Evolutionary conservation across 139 green algal genomes (phyloP), one percentile per base, ranked within the genome.

Genomic region (Chloropicon primus): DNA sequence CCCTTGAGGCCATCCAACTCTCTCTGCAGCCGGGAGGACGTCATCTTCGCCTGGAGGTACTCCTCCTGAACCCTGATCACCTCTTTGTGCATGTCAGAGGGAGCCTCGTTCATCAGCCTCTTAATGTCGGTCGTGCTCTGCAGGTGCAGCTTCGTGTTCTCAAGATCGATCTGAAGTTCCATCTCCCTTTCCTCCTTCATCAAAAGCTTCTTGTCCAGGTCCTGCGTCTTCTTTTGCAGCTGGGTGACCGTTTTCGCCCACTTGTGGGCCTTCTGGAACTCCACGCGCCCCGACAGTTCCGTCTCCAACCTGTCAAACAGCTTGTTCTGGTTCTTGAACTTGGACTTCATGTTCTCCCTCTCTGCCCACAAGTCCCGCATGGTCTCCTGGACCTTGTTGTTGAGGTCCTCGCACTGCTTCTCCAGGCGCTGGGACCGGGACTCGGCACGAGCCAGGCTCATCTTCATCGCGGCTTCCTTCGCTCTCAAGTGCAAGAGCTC

Each of bases 321-420:
- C 79, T 74, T 62, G 25, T 53, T 79, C 2, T 29, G 2, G 22
- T 79, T 53, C 77, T 78, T 78, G 21, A 26, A 77, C 72, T 78
- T 78, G 21, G 21, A 77, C 72, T 76, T 53, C 73, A 74, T 24
- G 53, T 77, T 24, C 10, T 53, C 77, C 2, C 27, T 27, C 1
- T 73, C 73, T n/a, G 76, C 76, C 41, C 21, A 80, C 27, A 79
- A 74, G 27, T 77, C 71, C 75, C 21, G 21, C 22, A n/a, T 54
- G 25, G 75, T 54, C 75, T 74, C 75, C 24, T 79, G 76, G 73
- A 80, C 79, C 22, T 71, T 72, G 1, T 84, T 62, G 73, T 89
- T 41, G 73, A 86, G 76, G 22, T 76, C 78, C 21, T 86, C 79
- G 62, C 75, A 82, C 77, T 90, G 84, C 41, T 86, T 73, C 62